Base-by-base conservation (phyloP, 352 stramenopile genomes). In the Pythium oligandrum region DNA sequence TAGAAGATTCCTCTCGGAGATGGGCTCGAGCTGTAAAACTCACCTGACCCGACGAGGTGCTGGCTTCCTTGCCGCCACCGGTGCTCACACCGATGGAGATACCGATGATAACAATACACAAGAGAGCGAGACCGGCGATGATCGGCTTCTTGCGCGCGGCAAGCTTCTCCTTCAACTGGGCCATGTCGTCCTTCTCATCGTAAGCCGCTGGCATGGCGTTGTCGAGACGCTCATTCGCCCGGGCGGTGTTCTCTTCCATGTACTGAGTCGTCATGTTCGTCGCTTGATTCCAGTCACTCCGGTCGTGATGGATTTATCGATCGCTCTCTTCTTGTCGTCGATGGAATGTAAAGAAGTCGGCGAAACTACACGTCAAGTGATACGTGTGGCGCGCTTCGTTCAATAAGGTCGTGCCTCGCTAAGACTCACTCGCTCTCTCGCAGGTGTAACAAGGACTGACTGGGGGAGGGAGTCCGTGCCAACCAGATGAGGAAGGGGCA, bases 111-210 rank as follows among this genome's bases (percentile, higher is more conserved):
- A 86, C 69, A 3, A 88, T 58, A 31, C 64, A 70, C 35, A 88
- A 51, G 45, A 86, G 73, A n/a, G 66, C 66, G 12, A 86, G 59
- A 37, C 68, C 75, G 37, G 65, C 69, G 68, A 78, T 77, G 43
- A 88, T 85, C n/a, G 75, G 70, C 57, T 86, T 88, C 68, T 88
- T 88, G 35, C 61, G 61, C 40, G 59, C 51, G 36, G 64, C 56
- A 36, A 88, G 64, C 52, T 71, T 73, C 10, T 57, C 55, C 42
- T 70, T 70, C 40, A 88, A 48, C 39, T 66, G 54, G 12, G 61
- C 63, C 55, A 75, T 67, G 60, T 83, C 59, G 52, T 88, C 72
- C 64, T 86, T 86, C 48, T 77, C 74, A 45, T 85, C 70, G 51
- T 78, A 72, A 17, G 60, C 57, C 4, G 62, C 52, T 8, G 63